Conservation (phyloP, 2,329 filamentous ascomycete genomes). For the Geosmithia flava region DNA sequence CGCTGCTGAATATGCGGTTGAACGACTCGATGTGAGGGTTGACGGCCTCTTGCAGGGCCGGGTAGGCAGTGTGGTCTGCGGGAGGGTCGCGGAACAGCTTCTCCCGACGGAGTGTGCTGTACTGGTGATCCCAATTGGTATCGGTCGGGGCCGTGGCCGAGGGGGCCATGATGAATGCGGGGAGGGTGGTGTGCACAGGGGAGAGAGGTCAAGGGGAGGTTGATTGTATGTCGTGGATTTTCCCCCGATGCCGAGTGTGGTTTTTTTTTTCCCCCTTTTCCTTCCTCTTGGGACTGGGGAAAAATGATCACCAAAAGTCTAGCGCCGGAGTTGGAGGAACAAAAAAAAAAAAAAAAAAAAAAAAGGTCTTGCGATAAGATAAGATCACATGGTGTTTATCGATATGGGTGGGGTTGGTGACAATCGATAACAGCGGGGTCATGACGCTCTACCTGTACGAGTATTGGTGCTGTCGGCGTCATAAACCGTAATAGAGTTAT, state of each 20-base stretch:
- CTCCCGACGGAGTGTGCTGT: constrained; percentile 75
- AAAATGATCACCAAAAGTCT: no score
- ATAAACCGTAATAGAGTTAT: no score
- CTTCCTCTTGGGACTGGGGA: no score
- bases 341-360: constrained; percentile 4
- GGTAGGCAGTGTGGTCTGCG: constrained; percentile 77
- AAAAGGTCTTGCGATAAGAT: constrained; percentile 1
- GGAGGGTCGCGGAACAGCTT: constrained; percentile 83
- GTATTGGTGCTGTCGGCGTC: no score
- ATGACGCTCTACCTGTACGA: no score
- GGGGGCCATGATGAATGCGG: constrained; percentile 33
- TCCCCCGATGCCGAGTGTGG: neutral
- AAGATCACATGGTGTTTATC: constrained; percentile 3
- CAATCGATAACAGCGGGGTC: no score
- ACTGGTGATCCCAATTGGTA: constrained; percentile 73
- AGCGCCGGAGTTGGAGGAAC: neutral
- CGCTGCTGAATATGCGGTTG: constrained; percentile 71
- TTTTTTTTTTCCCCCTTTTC: neutral
- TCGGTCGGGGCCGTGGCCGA: constrained; percentile 35
- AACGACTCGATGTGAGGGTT: constrained; percentile 91
- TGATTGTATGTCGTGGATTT: neutral
- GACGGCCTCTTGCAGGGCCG: constrained; percentile 73
- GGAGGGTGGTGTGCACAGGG: neutral
- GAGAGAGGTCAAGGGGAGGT: neutral
- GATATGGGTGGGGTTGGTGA: constrained; percentile 2